phyloP scores from a whole-genome alignment of 2,329 filamentous ascomycete species.

The Aureobasidium lini region DNA sequence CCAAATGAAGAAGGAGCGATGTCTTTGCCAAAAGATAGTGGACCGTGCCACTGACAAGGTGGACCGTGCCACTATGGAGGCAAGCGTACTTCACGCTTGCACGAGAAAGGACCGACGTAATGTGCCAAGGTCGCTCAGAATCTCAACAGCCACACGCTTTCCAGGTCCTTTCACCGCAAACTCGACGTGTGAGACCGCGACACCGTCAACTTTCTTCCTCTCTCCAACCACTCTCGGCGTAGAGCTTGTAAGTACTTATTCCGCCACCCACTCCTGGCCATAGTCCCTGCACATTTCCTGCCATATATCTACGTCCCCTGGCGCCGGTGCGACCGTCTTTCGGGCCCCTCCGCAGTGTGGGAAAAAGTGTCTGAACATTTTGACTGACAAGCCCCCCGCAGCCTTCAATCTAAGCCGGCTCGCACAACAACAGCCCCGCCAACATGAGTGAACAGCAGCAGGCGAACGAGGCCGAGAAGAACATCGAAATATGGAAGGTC shows the following conservation, averaged over 20 bases:
- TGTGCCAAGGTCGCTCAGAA: too few relatives aligned
- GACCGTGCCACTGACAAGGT: too few relatives aligned
- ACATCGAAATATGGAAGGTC: slow-evolving; percentile 91
- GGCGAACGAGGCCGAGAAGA: slow-evolving; percentile 95
- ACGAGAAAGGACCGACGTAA: too few relatives aligned
- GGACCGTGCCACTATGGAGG: not conserved
- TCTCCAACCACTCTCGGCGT: not conserved
- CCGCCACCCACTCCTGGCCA: not conserved
- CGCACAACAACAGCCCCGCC: slow-evolving; percentile 25
- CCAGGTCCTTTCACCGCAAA: slow-evolving; percentile 1
- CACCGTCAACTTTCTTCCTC: not conserved
- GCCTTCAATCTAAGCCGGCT: slow-evolving; percentile 7
- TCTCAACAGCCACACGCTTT: too few relatives aligned
- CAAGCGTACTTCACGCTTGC: not conserved
- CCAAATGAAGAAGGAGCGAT: not conserved
- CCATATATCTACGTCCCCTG: not conserved
- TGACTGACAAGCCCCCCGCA: slow-evolving; percentile 10
- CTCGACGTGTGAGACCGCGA: slow-evolving; percentile 8
- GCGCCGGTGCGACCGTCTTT: not conserved
- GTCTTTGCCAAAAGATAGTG: too few relatives aligned
- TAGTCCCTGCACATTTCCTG: not conserved
- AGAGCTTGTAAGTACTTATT: slow-evolving; percentile 11
- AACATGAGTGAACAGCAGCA: slow-evolving; percentile 81
- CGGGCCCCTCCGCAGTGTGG: not conserved
- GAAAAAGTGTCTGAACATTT: slow-evolving; percentile 6